Conservation (phyloP, 306 rosid genomes). For the Citrullus amarus region DNA sequence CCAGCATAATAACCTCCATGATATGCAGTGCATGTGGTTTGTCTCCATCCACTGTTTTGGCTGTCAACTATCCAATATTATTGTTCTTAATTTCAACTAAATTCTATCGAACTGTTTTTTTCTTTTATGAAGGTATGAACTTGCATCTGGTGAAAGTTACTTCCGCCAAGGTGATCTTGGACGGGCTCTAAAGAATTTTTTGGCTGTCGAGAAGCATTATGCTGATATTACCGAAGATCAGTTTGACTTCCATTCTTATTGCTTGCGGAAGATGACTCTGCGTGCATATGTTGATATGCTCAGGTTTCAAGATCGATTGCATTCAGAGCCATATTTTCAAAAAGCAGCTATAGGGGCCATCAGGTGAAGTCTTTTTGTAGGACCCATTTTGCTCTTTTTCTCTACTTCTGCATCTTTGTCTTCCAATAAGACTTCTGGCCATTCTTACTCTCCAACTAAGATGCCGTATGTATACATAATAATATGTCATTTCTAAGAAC, state of each 20-base stretch:
- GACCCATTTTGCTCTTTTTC: conserved; percentile 2
- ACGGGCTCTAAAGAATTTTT: conserved; percentile 68
- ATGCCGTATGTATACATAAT: background rate
- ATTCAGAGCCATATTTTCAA: conserved; percentile 82
- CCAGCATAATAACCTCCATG: conserved; percentile 95
- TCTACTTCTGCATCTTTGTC: background rate
- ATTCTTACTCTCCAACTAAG: background rate
- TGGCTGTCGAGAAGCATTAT: conserved; percentile 96
- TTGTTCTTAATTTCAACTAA: background rate
- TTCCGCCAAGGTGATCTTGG: conserved; percentile 94
- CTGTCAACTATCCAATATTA: background rate
- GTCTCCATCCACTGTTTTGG: conserved; percentile 19
- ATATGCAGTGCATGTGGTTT: conserved; percentile 99
- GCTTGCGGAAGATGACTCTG: conserved; percentile 95
- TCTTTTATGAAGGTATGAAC: conserved; percentile 67
- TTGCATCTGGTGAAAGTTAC: conserved; percentile 92
- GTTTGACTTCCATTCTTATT: conserved; percentile 97
- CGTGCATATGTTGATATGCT: conserved; percentile 98
- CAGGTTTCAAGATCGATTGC: conserved; percentile 91
- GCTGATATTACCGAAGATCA: conserved; percentile 96
- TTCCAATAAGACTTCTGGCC: background rate
- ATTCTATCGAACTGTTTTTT: background rate
- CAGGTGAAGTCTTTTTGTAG: conserved; percentile 37
- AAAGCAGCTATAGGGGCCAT: conserved; percentile 97
- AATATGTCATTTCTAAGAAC: background rate